These are phyloP conservation scores for Alternaria sp. DNA, from an alignment of 2,329 filamentous ascomycete species.

Conservation along the genomic window DNA sequence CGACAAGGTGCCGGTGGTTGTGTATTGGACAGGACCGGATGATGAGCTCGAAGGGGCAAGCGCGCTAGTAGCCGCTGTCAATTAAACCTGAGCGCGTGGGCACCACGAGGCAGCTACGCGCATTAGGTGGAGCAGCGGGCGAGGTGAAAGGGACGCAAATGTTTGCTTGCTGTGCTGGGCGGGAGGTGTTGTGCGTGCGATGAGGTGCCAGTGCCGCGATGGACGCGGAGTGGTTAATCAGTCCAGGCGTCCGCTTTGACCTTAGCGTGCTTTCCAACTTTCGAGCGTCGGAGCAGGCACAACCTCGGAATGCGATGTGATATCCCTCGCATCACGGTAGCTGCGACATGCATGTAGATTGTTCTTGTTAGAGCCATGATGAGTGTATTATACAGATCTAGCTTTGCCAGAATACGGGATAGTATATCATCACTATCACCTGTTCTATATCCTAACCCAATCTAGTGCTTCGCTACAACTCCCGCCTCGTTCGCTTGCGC, in stretches of 20 bases:
- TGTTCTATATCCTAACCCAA: neutral
- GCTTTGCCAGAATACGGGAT: neutral
- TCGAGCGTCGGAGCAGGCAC: conserved; percentile 7
- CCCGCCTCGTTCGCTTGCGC: conserved; percentile 87
- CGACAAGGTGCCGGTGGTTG: conserved; percentile 53
- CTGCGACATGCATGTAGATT: neutral
- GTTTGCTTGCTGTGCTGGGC: conserved; percentile 20
- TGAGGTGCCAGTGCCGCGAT: conserved; percentile 13
- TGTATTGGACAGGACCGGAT: conserved; percentile 23
- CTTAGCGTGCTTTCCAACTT: conserved; percentile 27
- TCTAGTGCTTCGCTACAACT: conserved; percentile 69
- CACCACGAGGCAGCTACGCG: conserved; percentile 30
- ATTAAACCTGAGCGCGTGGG: conserved; percentile 33
- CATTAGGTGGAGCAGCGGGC: conserved; percentile 25
- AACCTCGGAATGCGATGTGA: neutral
- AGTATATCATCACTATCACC: neutral
- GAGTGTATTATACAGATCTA: neutral
- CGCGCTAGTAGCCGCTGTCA: conserved; percentile 35
- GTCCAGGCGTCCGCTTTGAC: conserved; percentile 21
- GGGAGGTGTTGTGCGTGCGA: conserved; percentile 19
- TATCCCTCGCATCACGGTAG: conserved; percentile 8
- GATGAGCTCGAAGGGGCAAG: conserved; percentile 34
- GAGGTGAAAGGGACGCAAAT: conserved; percentile 14
- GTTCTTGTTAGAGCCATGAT: neutral
- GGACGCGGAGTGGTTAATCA: conserved; percentile 22